Base-by-base conservation (phyloP, 2,329 filamentous ascomycete species). In the Sphaceloma murrayae region DNA sequence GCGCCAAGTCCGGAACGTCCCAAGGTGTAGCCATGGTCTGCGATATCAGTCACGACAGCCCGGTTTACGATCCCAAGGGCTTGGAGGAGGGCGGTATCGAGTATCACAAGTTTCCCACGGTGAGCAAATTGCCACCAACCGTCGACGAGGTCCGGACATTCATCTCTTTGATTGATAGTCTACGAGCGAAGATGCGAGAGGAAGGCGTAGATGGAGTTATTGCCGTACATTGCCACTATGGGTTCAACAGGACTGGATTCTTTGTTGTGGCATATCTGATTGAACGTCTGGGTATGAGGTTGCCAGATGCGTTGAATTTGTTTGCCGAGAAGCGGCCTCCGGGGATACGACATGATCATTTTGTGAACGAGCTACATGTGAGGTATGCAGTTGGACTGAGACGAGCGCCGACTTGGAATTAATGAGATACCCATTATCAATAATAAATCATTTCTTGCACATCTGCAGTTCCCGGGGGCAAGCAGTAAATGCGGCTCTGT, bases 141-240 rank as follows among this genome's bases (percentile, higher is more conserved):
- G 57, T 65, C 0, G 74, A 78, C 31, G 77, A 82, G 54, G 75
- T 78, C 1, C 61, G 67, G 13, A 67, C 69, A 4, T 82, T 82
- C 54, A 72, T 78, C 45, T 64, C 66, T 1, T 58, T 80, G 2
- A 69, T 82, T 14, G 75, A 80, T 52, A 49, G 55, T 4, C 53
- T 70, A 2, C 54, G 62, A 1, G 48, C 43, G 4, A 34, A 49
- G 45, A 33, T 54, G 46, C 48, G 67, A 66, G 50, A 63, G 62
- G 30, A 65, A 61, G 46, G 67, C 64, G 11, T 39, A 3, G 36
- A 49, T n/a, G 59, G 63, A 4, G 55, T 66, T 1, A 75, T 94
- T 42, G 88, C 82, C 2, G 85, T 94, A 0, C 89, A 96, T 60
- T 96, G 89, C 56, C 89, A 96, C 57, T 95, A 95, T 54, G 89